Base-by-base conservation (phyloP, 148 eudicot species). In the Camellia sinensis region DNA sequence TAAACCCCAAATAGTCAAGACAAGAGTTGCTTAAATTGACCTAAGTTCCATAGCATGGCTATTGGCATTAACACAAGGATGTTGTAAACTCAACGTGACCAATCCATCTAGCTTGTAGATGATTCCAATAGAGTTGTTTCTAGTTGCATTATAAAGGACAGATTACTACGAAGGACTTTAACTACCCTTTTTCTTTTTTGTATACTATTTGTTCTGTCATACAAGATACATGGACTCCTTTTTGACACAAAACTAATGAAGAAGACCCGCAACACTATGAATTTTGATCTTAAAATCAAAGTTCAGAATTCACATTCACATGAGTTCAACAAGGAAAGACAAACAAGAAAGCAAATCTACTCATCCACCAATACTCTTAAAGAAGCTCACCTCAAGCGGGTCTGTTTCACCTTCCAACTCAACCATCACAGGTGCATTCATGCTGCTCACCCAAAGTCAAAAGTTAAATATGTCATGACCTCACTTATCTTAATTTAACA, bases 381-480 rank as follows among this genome's bases (percentile, higher is more conserved):
- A 74, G 29, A 62, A 65, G 56, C 74, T 82, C 82, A 90, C 90
- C 91, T 88, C 93, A 59, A 90, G 87, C 12, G 93, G 93, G 19
- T 88, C 91, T 48, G 91, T 85, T 83, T 90, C 93, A 76, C 93
- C 93, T 79, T 85, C 90, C 87, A 88, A 80, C 84, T 82, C 91
- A 73, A 90, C 91, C 93, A 90, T 90, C 62, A 90, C 91, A 18
- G 91, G 93, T 22, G 93, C 93, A 86, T 90, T 88, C 91, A 90
- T 90, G 83, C 93, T 90, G 89, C 63, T 64, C 56, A 65, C 41
- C 46, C 54, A 77, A 73, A 66, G 19, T 10, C 56, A 43, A 53
- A 13, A 8, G 44, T 57, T 68, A 76, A 41, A 40, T 48, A 7
- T 48, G 14, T 22, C 18, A 60, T 10, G 46, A 52, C 44, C n/a